These are phyloP conservation scores for Chalciporus sp. DNA, from an alignment of 1,284 basidiomycete genomes.

Conservation along the genomic window DNA sequence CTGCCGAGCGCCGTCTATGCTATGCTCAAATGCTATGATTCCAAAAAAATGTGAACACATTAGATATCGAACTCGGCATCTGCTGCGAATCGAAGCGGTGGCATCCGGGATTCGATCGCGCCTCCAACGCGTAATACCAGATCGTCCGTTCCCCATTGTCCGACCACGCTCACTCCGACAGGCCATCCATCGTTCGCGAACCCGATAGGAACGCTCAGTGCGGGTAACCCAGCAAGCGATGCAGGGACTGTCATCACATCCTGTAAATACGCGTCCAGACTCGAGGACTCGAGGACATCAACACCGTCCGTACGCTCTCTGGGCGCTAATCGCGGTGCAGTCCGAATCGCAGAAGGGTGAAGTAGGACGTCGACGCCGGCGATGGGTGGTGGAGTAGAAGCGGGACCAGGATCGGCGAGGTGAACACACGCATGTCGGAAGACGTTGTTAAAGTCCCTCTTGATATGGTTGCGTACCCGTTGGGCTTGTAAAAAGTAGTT, in stretches of 20 bases:
- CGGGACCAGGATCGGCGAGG: slow-evolving; percentile 32
- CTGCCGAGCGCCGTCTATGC: not conserved
- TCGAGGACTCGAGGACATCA: slow-evolving; percentile 13
- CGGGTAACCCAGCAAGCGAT: slow-evolving; percentile 87
- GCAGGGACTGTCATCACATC: slow-evolving; percentile 93
- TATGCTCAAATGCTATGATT: too few species aligned
- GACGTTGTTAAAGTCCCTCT: slow-evolving; percentile 72
- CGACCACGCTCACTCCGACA: slow-evolving; percentile 81
- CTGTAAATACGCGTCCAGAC: slow-evolving; percentile 75
- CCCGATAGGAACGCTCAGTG: slow-evolving; percentile 69
- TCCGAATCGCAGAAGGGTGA: slow-evolving; percentile 82
- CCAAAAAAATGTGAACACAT: too few species aligned
- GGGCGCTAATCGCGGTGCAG: slow-evolving; percentile 67
- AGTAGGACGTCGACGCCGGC: slow-evolving; percentile 78
- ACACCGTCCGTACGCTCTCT: slow-evolving; percentile 3
- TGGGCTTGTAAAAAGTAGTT: slow-evolving; percentile 96
- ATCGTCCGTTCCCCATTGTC: slow-evolving; percentile 89
- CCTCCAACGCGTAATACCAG: slow-evolving; percentile 61
- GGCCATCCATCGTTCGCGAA: slow-evolving; percentile 72
- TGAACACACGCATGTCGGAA: slow-evolving; percentile 63
- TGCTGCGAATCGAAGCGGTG: not conserved
- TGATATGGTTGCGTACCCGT: slow-evolving; percentile 71
- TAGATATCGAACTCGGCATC: not conserved
- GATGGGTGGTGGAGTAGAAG: too few species aligned
- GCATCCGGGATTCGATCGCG: slow-evolving; percentile 39